Conservation (phyloP, 495 filamentous ascomycete species). For the Corynascus novoguineensis region DNA sequence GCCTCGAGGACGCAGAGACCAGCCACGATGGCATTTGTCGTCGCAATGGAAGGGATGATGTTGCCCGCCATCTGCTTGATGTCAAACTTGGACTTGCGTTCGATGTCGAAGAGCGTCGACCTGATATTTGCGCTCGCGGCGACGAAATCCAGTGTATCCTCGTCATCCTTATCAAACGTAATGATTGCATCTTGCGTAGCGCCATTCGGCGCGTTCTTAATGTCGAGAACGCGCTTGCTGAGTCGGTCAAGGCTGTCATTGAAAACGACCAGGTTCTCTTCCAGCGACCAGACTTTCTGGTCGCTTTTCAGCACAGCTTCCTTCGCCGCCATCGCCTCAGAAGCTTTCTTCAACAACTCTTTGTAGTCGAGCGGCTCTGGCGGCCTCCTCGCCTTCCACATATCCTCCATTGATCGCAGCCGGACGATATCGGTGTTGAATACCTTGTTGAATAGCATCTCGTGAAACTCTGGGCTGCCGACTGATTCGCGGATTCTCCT, state of each 20-base stretch:
- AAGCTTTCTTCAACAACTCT: conserved; percentile 36
- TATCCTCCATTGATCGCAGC: conserved; percentile 82
- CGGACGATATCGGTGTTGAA: conserved; percentile 81
- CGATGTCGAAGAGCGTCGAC: conserved; percentile 79
- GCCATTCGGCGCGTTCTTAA: conserved; percentile 46
- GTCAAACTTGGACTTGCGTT: conserved; percentile 84
- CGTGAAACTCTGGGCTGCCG: conserved; percentile 70
- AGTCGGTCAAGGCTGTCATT: conserved; percentile 74
- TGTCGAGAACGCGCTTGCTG: conserved; percentile 61
- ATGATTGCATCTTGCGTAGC: conserved; percentile 55
- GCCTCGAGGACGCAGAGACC: conserved; percentile 88
- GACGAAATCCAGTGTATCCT: conserved; percentile 93
- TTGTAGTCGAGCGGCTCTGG: conserved; percentile 68
- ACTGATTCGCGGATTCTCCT: conserved; percentile 78
- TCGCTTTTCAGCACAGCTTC: conserved; percentile 56
- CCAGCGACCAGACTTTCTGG: conserved; percentile 71
- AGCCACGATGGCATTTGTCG: conserved; percentile 94
- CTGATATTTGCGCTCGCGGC: conserved; percentile 83
- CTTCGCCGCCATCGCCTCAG: conserved; percentile 48
- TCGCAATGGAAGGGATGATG: conserved; percentile 97
- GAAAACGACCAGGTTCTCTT: conserved; percentile 83
- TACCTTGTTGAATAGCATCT: conserved; percentile 86
- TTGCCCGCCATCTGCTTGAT: conserved; percentile 99
- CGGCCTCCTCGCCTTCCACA: conserved; percentile 82
- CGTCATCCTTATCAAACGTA: conserved; percentile 94